Evolutionary conservation across 768 basidiomycete species (phyloP), one percentile per base, ranked within the genome.

Genomic region (Megacollybia marginata): DNA sequence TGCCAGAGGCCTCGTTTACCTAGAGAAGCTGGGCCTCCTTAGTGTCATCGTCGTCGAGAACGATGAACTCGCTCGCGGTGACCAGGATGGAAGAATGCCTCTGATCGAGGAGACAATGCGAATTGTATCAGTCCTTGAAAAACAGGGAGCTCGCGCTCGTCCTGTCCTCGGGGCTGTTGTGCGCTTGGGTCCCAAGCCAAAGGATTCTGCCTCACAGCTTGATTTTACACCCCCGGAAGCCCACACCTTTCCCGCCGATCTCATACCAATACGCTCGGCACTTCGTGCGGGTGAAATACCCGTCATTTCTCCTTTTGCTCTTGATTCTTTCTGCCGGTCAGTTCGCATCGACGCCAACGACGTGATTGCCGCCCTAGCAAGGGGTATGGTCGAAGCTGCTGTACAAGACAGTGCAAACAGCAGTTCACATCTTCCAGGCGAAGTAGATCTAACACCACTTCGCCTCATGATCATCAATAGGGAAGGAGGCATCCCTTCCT

Each of bases 381-480:
- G 85, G 45, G 89, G 91, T 33, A 92, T 99, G 89, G 78, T 74
- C 1, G 82, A 84, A 61, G 72, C 67, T 33, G 63, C 70, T 15
- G 65, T 69, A 10, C 55, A 62, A 28, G 63, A 66, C 51, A 55
- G 57, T 34, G 52, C 63, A 47, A 59, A 57, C 10, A 60, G 59
- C 23, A 52, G 51, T 31, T 62, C 66, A n/a, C 57, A 69, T 13
- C 63, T 65, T 49, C 72, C 74, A 0, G 71, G 74, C 31, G 79
- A 84, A 32, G 69, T 77, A 5, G 90, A 98, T 67, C 79, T 99
- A 50, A 94, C 92, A 4, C 96, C 96, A 1, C 72, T 97, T 48
- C 88, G 96, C 28, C 78, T 99, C 52, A 94, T 99, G 88, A 87
- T 98, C 65, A 97, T 99, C 67, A 95, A 93, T 65, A 80, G 87